Evolutionary conservation across 2,329 filamentous ascomycete genomes (phyloP).

Genomic region (Ascocoryne sarcoides): DNA sequence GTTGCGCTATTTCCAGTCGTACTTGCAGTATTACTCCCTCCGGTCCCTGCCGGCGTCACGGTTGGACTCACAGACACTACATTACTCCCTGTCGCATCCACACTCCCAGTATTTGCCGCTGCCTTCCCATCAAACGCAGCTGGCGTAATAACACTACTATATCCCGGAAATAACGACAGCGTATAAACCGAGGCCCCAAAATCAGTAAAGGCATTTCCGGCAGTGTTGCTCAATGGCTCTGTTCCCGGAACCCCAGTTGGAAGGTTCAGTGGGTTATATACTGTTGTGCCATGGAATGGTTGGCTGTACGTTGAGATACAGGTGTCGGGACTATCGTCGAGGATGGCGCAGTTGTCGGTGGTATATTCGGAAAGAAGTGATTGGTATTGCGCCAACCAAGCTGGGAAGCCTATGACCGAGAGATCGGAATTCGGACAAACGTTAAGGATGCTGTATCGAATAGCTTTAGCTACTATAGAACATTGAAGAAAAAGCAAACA

Average conservation of each 20-base stretch:
- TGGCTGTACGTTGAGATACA: slow-evolving; percentile 4
- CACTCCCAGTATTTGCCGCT: background rate
- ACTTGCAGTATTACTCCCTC: background rate
- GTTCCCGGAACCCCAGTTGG: slow-evolving; percentile 7
- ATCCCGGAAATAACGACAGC: slow-evolving; percentile 4
- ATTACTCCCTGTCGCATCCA: background rate
- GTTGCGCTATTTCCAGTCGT: too few relatives aligned
- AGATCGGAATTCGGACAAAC: slow-evolving; percentile 7
- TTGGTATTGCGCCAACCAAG: background rate
- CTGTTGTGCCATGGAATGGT: slow-evolving; percentile 1
- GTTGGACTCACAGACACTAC: background rate
- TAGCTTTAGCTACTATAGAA: background rate
- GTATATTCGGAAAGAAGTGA: background rate
- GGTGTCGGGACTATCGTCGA: slow-evolving; percentile 4
- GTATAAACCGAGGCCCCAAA: slow-evolving; percentile 4
- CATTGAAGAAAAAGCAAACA: too few relatives aligned
- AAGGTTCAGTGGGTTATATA: slow-evolving; percentile 7
- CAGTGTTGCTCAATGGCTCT: slow-evolving; percentile 6
- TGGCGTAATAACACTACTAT: slow-evolving; percentile 8
- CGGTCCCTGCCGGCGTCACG: background rate
- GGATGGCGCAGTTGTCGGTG: slow-evolving; percentile 7
- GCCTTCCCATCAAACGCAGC: slow-evolving; percentile 12
- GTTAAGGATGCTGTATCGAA: slow-evolving; percentile 5
- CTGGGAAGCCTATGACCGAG: slow-evolving; percentile 3
- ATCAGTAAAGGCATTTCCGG: slow-evolving; percentile 11